phyloP scores from a whole-genome alignment of 371 early-diverging fungal genomes.

The Mucor mucedo region DNA sequence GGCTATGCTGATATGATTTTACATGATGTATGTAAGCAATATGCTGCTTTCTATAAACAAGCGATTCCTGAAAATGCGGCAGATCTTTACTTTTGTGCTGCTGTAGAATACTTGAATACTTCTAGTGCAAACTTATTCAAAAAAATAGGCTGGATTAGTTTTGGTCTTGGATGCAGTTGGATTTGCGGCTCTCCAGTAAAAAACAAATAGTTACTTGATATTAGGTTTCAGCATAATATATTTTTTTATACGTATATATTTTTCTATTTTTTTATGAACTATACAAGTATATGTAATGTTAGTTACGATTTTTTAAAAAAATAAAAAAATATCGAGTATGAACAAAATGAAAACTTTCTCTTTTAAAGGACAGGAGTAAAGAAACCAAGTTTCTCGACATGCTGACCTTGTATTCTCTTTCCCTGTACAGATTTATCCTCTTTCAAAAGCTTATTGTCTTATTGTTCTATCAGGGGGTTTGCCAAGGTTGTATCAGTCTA shows the following conservation, averaged over 20 bases:
- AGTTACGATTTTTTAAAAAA: neutral
- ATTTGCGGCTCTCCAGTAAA: neutral
- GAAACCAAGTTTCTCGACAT: slow-evolving; percentile 65
- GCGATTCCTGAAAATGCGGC: neutral
- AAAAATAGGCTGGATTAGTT: slow-evolving; percentile 13
- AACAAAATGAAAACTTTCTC: neutral
- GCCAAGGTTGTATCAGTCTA: slow-evolving; percentile 68
- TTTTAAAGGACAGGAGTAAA: slow-evolving; percentile 58
- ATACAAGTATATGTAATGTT: neutral
- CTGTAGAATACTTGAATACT: slow-evolving; percentile 11
- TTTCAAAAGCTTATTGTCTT: slow-evolving; percentile 56
- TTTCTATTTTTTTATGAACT: neutral
- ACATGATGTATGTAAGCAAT: slow-evolving; percentile 2
- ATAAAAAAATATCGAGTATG: neutral
- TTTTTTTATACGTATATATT: neutral
- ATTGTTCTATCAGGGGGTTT: slow-evolving; percentile 56
- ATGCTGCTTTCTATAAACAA: slow-evolving; percentile 3
- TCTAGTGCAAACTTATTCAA: slow-evolving; percentile 9
- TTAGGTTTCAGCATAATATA: neutral
- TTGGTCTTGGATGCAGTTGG: slow-evolving; percentile 2
- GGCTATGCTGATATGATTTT: slow-evolving; percentile 14
- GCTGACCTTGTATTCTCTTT: slow-evolving; percentile 52
- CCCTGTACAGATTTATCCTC: slow-evolving; percentile 54
- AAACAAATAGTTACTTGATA: neutral
- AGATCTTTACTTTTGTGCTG: slow-evolving; percentile 11